These are phyloP conservation scores for Neonothopanus nambi DNA, from an alignment of 1,284 basidiomycete genomes.

Conservation along the genomic window DNA sequence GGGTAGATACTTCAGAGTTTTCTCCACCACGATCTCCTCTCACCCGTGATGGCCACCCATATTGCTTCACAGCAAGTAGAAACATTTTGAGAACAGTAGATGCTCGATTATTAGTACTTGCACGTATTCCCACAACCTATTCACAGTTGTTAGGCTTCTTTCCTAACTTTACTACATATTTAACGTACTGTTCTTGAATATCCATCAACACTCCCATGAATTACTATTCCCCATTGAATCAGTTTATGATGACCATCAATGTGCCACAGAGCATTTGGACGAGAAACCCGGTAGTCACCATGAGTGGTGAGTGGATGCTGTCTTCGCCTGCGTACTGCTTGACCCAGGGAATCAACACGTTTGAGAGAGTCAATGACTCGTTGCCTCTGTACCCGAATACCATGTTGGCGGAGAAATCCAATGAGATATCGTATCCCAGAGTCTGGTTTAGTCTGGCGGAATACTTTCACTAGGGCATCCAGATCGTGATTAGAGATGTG, in stretches of 20 bases:
- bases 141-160: neutral
- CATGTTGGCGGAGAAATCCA: neutral
- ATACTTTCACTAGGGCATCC: neutral
- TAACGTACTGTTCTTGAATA: constrained; percentile 36
- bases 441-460: neutral
- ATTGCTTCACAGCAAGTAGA: constrained; percentile 25
- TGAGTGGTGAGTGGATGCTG: neutral
- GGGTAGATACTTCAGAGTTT: constrained; percentile 31
- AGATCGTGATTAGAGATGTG: constrained; percentile 9
- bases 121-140: constrained; percentile 33
- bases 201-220: constrained; percentile 50
- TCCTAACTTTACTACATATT: neutral
- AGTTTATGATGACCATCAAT: constrained; percentile 51
- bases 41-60: constrained; percentile 35
- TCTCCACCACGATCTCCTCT: constrained; percentile 41
- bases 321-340: neutral
- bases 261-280: constrained; percentile 48
- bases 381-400: neutral
- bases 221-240: constrained; percentile 49
- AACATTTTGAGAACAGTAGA: constrained; percentile 39
- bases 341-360: constrained; percentile 6
- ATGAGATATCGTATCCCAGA: constrained; percentile 8
- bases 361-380: neutral
- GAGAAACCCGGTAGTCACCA: constrained; percentile 29
- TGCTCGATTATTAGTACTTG: constrained; percentile 39